Evolutionary conservation across 495 filamentous ascomycete genomes (phyloP), one percentile per base, ranked within the genome.

Genomic region (Penicillium tannophilum): DNA sequence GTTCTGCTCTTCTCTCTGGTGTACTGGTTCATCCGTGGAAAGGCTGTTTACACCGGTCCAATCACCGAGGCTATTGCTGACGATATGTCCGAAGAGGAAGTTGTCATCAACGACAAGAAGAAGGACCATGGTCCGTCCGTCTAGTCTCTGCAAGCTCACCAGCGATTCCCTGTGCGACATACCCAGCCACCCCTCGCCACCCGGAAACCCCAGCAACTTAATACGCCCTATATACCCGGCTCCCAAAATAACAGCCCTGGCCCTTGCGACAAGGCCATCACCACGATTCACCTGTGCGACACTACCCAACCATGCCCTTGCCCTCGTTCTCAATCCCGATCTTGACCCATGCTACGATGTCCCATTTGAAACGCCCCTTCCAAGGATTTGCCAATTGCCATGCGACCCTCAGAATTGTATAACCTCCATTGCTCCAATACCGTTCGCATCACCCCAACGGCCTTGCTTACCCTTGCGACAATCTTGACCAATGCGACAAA

Each of bases 21-120:
- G 23, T 69, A 52, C 45, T 69, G 55, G 63, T 58, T 33, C 52
- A 62, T 58, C 60, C 58, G 30, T 52, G 66, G 66, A 52, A 58
- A 35, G 26, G 44, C 16, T 39, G 66, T 69, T 16, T 62, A 69
- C 53, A 61, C 57, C 4, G 66, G 63, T 2, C 55, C 64, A 9
- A 44, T 60, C 41, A 56, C 59, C 8, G 62, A 66, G 54, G 66
- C 64, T 17, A 28, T 66, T 28, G 61, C 61, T 0, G 58, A 61
- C 42, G 62, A 63, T 23, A 26, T 63, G 11, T 58, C 60, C 9
- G 60, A 63, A 23, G 44, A 30, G 17, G 60, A 59, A 23, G 31
- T 58, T 11, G 41, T 63, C 39, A 42, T 20, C 5, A 17, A 28
- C 12, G 62, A 57, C 23, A 60, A 60, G 28, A 35, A 45, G 39